Base-by-base conservation (phyloP, 139 green algal species). In the Limnomonas spitsbergensis region DNA sequence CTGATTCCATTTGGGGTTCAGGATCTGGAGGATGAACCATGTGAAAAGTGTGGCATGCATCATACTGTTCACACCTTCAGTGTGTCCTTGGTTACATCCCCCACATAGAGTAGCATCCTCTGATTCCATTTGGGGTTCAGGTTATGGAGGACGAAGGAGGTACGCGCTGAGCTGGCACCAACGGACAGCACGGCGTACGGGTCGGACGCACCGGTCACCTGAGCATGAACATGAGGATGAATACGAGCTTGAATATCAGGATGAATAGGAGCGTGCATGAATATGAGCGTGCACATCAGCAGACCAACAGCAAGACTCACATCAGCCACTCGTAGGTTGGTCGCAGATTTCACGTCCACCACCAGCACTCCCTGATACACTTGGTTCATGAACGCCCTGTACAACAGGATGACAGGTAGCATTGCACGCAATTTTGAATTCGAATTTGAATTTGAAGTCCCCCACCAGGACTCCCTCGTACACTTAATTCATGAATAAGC, bases 101-200 rank as follows among this genome's bases (percentile, higher is more conserved):
- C 66, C 20, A 91, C 81, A 73, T 88, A 93, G 66, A 93, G 69
- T 20, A 61, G 82, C 67, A 86, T 83, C 0, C 31, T 77, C 56
- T 91, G 76, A 38, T 87, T 37, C 84, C 84, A 93, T 0, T 29
- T 36, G 2, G 89, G 89, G 61, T 86, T 74, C 26, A 89, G 61
- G 0, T 40, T 78, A 26, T 38, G 34, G 14, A 56, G 36, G 1
- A 82, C 27, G 6, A 83, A 73, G 9, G 67, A 54, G 29, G 67
- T 89, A 24, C 40, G 81, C 7, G 34, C 83, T 2, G 40, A 67
- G 67, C 76, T 85, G 73, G 71, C 67, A 20, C 70, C 82, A 4
- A 89, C 9, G 0, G 70, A 80, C 0, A 87, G 36, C 0, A 88
- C 69, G 1, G 78, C 82, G 69, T 93, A 93, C 1, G 89, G 89